phyloP scores from a whole-genome alignment of 2,329 filamentous ascomycete species.

The Sporothrix variecibatus region DNA sequence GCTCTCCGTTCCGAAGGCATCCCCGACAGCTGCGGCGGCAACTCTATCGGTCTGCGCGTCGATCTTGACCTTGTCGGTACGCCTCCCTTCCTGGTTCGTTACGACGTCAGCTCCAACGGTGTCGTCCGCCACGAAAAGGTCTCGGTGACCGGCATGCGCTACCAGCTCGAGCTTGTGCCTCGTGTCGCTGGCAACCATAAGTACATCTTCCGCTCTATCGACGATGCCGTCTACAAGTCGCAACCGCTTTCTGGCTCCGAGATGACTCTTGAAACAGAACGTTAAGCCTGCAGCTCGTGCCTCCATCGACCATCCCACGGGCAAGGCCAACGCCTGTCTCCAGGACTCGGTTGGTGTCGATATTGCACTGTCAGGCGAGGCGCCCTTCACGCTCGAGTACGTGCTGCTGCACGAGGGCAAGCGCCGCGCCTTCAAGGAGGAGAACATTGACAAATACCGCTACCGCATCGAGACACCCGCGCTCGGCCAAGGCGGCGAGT shows the following conservation, averaged over 20 bases:
- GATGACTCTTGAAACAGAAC: slow-evolving; percentile 77
- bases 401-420: slow-evolving; percentile 89
- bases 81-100: slow-evolving; percentile 83
- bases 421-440: slow-evolving; percentile 67
- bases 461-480: slow-evolving; percentile 75
- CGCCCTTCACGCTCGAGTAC: slow-evolving; percentile 88
- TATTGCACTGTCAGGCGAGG: slow-evolving; percentile 75
- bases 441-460: slow-evolving; percentile 61
- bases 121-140: slow-evolving; percentile 57
- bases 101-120: slow-evolving; percentile 68
- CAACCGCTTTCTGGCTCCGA: slow-evolving; percentile 62
- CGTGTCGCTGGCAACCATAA: slow-evolving; percentile 79
- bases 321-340: slow-evolving; percentile 71
- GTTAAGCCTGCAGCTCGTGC: slow-evolving; percentile 92
- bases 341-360: slow-evolving; percentile 77
- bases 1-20: slow-evolving; percentile 76
- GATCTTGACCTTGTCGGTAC: slow-evolving; percentile 89
- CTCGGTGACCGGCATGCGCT: slow-evolving; percentile 68
- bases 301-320: slow-evolving; percentile 59
- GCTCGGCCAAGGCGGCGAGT: slow-evolving; percentile 81
- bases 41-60: slow-evolving; percentile 85
- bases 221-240: slow-evolving; percentile 77
- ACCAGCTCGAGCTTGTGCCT: slow-evolving; percentile 83
- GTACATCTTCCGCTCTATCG: slow-evolving; percentile 80
- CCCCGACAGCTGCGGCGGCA: slow-evolving; percentile 92